Evolutionary conservation across 2,329 filamentous ascomycete genomes (phyloP).

Genomic region (Zasmidium citrigriseum): DNA sequence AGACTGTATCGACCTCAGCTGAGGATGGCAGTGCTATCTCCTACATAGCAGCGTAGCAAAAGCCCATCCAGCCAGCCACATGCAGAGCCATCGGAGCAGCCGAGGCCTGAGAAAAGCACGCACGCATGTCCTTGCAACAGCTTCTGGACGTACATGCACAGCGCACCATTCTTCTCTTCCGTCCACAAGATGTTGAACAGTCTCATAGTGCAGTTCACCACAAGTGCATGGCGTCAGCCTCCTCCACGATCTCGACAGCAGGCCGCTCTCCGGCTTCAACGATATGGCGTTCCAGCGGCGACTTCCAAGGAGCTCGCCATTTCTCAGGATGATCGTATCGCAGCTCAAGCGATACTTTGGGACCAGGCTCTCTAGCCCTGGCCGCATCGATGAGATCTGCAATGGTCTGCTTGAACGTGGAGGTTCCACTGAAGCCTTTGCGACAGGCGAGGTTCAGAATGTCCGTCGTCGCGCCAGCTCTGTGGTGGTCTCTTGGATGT

Average conservation of each 20-base stretch:
- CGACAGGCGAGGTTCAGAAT: slow-evolving; percentile 4
- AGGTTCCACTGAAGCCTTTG: slow-evolving; percentile 17
- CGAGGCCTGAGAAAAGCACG: neutral
- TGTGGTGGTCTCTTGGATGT: slow-evolving; percentile 14
- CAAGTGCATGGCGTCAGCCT: neutral
- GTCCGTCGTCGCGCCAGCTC: slow-evolving; percentile 5
- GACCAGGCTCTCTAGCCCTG: neutral
- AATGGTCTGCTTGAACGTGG: slow-evolving; percentile 12
- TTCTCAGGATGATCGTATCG: slow-evolving; percentile 13
- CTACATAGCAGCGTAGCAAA: neutral
- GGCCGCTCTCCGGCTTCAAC: neutral
- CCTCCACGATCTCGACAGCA: neutral
- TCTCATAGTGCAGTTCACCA: neutral
- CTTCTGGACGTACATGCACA: too few species aligned
- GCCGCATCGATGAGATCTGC: slow-evolving; percentile 15
- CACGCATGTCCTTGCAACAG: too few species aligned
- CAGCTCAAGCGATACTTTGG: slow-evolving; percentile 14
- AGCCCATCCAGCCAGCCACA: neutral
- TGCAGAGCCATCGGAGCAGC: neutral
- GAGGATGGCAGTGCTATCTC: neutral
- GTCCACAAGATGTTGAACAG: neutral
- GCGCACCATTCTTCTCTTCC: too few species aligned
- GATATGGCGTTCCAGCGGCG: neutral
- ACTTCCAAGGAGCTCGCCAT: slow-evolving; percentile 11
- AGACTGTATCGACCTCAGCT: neutral